phyloP scores from a whole-genome alignment of 331 rosid genomes.

The Cydonia oblonga region DNA sequence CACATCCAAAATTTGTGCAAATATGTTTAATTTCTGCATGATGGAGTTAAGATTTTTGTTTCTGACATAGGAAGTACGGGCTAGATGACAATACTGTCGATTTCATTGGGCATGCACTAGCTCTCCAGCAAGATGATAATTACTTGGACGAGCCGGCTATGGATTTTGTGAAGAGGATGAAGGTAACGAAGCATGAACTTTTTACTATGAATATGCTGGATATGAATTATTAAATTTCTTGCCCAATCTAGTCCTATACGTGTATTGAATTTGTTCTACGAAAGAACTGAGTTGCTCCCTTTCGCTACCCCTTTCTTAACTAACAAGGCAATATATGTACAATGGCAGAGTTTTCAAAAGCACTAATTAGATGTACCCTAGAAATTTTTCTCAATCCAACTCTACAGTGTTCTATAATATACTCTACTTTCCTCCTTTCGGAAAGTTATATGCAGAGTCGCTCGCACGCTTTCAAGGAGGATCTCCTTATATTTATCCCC shows the following conservation, averaged over 20 bases:
- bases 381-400: neutral
- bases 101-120: slow-evolving; percentile 44
- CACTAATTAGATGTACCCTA: neutral
- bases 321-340: neutral
- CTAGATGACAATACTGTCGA: slow-evolving; percentile 43
- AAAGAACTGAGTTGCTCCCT: too few relatives aligned
- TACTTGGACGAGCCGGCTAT: slow-evolving; percentile 29
- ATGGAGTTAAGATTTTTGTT: neutral
- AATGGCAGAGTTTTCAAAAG: neutral
- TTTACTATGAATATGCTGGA: neutral
- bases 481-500: slow-evolving; percentile 32
- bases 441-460: slow-evolving; percentile 28
- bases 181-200: slow-evolving; percentile 13
- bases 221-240: too few relatives aligned
- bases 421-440: neutral
- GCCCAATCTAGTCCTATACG: neutral
- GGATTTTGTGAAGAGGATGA: slow-evolving; percentile 38
- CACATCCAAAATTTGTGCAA: neutral
- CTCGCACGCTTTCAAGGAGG: slow-evolving; percentile 33
- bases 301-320: too few relatives aligned
- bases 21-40: neutral
- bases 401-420: neutral
- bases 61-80: slow-evolving; percentile 28
- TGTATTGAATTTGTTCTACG: neutral
- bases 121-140: slow-evolving; percentile 33